Conservation (phyloP, 768 basidiomycete species). For the Lentinula lateritia region DNA sequence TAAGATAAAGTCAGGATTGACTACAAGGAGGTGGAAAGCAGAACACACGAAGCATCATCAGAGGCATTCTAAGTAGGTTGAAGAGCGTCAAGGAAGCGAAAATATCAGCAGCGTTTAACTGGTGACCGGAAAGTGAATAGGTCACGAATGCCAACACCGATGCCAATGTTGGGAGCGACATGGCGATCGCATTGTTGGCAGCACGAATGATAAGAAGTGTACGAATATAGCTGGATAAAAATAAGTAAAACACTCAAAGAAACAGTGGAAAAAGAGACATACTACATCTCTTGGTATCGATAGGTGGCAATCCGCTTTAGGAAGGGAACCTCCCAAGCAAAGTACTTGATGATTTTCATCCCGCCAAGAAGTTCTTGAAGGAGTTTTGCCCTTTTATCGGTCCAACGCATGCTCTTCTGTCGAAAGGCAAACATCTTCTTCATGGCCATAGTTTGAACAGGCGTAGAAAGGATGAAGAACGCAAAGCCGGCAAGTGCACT, state of each 20-base stretch:
- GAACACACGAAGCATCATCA: constrained; percentile 60
- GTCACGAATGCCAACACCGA: constrained; percentile 74
- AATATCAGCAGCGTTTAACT: constrained; percentile 62
- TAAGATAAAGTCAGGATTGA: constrained; percentile 8
- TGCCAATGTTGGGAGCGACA: constrained; percentile 73
- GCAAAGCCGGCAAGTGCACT: constrained; percentile 50
- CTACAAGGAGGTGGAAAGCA: not conserved
- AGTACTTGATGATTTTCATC: constrained; percentile 91
- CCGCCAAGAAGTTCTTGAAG: constrained; percentile 86
- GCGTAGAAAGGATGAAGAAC: constrained; percentile 65
- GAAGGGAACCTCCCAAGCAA: constrained; percentile 85
- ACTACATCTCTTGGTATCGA: constrained; percentile 67
- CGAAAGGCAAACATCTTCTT: constrained; percentile 65
- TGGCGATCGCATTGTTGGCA: constrained; percentile 60
- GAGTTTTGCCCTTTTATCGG: constrained; percentile 83
- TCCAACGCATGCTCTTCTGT: constrained; percentile 78
- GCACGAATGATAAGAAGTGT: constrained; percentile 61
- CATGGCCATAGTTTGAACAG: constrained; percentile 70
- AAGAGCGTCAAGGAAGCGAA: constrained; percentile 87
- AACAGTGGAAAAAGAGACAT: constrained; percentile 15
- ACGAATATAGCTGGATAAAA: constrained; percentile 50
- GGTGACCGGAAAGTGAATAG: constrained; percentile 69
- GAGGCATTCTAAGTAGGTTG: constrained; percentile 73
- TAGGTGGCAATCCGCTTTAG: constrained; percentile 66
- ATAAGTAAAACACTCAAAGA: constrained; percentile 17